phyloP scores from a whole-genome alignment of 352 stramenopile genomes.

The Phytophthora sp. region DNA sequence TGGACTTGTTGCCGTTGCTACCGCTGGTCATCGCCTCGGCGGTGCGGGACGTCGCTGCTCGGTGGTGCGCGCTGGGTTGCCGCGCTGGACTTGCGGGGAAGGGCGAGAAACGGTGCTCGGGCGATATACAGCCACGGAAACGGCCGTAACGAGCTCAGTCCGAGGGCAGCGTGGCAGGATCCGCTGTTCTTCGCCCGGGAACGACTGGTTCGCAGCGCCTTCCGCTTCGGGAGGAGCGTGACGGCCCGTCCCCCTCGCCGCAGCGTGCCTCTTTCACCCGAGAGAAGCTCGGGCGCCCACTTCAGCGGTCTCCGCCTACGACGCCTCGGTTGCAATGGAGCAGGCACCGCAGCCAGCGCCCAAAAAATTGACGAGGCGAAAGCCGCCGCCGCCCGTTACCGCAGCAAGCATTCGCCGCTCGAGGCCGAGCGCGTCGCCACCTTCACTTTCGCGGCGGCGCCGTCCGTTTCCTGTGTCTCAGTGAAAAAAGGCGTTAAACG shows the following conservation, averaged over 20 bases:
- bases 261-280: conserved; percentile 7
- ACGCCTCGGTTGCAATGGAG: neutral
- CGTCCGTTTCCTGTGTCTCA: conserved; percentile 24
- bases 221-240: conserved; percentile 16
- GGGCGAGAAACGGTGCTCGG: conserved; percentile 16
- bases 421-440: neutral
- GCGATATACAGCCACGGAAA: conserved; percentile 2
- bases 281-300: too few species aligned
- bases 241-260: neutral
- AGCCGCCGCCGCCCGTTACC: conserved; percentile 8
- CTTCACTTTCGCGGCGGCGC: neutral
- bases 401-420: neutral
- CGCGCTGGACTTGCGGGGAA: neutral
- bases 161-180: neutral
- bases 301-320: neutral
- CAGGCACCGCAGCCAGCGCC: neutral
- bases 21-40: neutral
- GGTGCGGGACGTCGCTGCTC: neutral
- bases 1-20: too few species aligned
- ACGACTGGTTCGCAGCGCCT: neutral
- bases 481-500: conserved; percentile 10
- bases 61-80: neutral
- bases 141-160: neutral
- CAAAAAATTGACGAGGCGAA: conserved; percentile 14
- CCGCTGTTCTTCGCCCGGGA: neutral